phyloP scores from a whole-genome alignment of 1,139 yeast species.

The Debaryomyces robertsiae region DNA sequence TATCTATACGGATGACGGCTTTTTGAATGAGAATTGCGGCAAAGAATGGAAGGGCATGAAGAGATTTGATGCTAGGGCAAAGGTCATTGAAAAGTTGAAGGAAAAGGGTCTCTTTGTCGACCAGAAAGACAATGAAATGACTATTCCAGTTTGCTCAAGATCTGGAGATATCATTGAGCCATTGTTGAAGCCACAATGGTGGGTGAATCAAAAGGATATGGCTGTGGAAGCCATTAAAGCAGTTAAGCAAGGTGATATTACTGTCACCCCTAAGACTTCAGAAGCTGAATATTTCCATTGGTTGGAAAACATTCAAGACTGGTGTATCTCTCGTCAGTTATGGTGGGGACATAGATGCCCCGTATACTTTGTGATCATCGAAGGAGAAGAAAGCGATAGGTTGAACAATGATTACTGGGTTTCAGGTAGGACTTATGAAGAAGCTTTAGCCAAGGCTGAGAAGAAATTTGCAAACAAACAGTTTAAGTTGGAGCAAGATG shows the following conservation, averaged over 20 bases:
- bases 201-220: constrained; percentile 92
- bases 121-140: constrained; percentile 93
- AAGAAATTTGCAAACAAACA: constrained; percentile 68
- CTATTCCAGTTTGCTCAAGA: constrained; percentile 90
- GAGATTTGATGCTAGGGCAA: constrained; percentile 90
- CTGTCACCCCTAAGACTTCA: constrained; percentile 83
- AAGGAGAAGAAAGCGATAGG: constrained; percentile 64
- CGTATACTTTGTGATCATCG: constrained; percentile 82
- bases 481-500: constrained; percentile 88
- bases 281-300: constrained; percentile 94
- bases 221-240: constrained; percentile 87
- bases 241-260: constrained; percentile 78
- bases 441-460: constrained; percentile 81
- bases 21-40: constrained; percentile 86
- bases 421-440: constrained; percentile 80
- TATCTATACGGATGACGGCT: constrained; percentile 90
- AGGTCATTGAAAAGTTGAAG: constrained; percentile 80
- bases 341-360: constrained; percentile 99
- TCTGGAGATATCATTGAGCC: constrained; percentile 98
- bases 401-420: constrained; percentile 82
- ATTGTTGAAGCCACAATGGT: constrained; percentile 97
- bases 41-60: constrained; percentile 82
- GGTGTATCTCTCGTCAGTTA: constrained; percentile 98
- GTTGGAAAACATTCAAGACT: constrained; percentile 96
- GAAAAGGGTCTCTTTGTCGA: constrained; percentile 74